Conservation (phyloP, 208 protist genomes). For the Strigomonas culicis region DNA sequence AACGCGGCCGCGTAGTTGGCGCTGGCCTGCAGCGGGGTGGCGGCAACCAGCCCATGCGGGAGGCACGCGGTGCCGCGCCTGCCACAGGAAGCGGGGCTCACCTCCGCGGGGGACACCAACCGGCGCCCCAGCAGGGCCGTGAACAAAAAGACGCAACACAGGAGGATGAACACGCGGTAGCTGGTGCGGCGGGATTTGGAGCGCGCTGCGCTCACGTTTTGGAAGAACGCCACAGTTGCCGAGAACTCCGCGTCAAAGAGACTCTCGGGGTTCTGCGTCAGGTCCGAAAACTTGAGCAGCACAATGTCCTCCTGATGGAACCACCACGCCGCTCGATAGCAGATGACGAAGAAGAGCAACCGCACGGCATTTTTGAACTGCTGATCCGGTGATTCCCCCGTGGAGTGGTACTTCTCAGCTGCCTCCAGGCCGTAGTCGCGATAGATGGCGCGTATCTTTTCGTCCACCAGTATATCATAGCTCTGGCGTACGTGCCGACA, state of each 20-base stretch:
- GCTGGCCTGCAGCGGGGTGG: not conserved
- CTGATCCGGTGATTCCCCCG: not conserved
- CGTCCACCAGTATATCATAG: slow-evolving; percentile 92
- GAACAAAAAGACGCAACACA: no score
- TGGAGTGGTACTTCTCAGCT: not conserved
- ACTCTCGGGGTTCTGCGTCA: not conserved
- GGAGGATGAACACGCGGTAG: no score
- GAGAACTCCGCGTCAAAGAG: no score
- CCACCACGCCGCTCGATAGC: not conserved
- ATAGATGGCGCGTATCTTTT: slow-evolving; percentile 87
- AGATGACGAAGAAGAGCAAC: not conserved
- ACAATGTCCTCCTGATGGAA: not conserved
- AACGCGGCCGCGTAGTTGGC: no score
- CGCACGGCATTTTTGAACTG: not conserved
- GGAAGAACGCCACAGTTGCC: no score
- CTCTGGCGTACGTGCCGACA: slow-evolving; percentile 68
- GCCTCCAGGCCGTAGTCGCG: slow-evolving; percentile 40
- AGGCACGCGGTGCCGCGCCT: not conserved
- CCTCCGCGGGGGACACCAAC: no score
- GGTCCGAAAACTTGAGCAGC: not conserved
- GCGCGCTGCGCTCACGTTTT: no score
- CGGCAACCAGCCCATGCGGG: not conserved
- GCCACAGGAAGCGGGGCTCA: not conserved
- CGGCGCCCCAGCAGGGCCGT: no score
- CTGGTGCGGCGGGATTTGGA: no score